A percentile compares a stretch with the other conserved stretches of the same genome.
phyloP scores from a whole-genome alignment of 805 yeast genomes.

The Candida anglica region DNA sequence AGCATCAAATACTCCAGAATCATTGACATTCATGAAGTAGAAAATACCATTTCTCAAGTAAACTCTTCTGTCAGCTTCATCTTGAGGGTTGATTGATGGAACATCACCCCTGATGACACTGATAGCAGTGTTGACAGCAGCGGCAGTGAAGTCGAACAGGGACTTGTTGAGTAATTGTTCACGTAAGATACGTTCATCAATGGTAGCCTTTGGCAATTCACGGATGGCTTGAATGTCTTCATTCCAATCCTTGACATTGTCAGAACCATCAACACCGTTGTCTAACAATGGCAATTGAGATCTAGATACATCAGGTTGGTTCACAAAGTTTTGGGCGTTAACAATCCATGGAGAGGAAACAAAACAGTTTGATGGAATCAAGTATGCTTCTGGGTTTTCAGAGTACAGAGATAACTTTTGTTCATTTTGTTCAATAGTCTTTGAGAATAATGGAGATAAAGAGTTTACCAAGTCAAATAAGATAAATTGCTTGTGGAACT shows the following conservation, averaged over 20 bases:
- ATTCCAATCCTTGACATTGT: slow-evolving; percentile 73
- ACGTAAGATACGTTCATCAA: slow-evolving; percentile 66
- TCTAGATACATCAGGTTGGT: slow-evolving; percentile 54
- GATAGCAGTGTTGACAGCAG: slow-evolving; percentile 78
- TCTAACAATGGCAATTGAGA: slow-evolving; percentile 51
- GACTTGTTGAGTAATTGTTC: slow-evolving; percentile 73
- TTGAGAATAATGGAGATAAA: slow-evolving; percentile 61
- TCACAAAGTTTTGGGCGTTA: slow-evolving; percentile 13
- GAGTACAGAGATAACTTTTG: slow-evolving; percentile 31
- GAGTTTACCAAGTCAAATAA: slow-evolving; percentile 57
- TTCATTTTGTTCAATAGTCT: slow-evolving; percentile 51
- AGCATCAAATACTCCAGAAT: slow-evolving; percentile 57
- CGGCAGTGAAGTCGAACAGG: slow-evolving; percentile 69
- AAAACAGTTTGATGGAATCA: slow-evolving; percentile 57
- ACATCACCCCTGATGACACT: slow-evolving; percentile 71
- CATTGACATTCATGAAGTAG: slow-evolving; percentile 70
- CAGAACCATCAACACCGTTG: slow-evolving; percentile 60
- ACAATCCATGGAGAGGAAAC: slow-evolving; percentile 79
- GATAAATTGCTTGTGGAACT: slow-evolving; percentile 39
- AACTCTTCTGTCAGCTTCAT: slow-evolving; percentile 56
- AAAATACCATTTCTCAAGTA: slow-evolving; percentile 81
- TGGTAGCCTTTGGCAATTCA: slow-evolving; percentile 57
- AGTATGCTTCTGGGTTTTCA: slow-evolving; percentile 50
- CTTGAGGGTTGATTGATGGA: slow-evolving; percentile 77
- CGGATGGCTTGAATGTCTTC: slow-evolving; percentile 82